Base-by-base conservation (phyloP, 306 rosid genomes). In the Lotus japonicus region DNA sequence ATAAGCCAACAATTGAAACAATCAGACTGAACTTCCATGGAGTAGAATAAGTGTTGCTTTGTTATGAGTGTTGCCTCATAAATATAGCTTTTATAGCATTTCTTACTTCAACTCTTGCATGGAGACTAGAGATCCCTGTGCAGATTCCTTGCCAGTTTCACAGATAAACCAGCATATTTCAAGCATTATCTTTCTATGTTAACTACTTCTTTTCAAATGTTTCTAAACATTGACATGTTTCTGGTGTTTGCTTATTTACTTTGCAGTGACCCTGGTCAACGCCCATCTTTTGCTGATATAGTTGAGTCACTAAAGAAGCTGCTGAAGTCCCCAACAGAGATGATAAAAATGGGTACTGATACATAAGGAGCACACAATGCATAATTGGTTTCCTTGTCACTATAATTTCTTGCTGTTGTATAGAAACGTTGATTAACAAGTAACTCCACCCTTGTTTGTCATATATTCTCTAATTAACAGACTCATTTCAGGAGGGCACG, bases 291-390 rank as follows among this genome's bases (percentile, higher is more conserved):
- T 18, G 35, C 62, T 7, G 73, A 78, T 49, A 94, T 90, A 71
- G 95, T 94, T 0, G 90, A 85, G 1, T 78, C 98, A 8, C 76
- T 94, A 73, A 94, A 90, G 89, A 94, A 88, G 87, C 78, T 94
- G 80, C 84, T 90, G 9, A 90, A 77, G 76, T 83, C 97, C 75
- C 99, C 97, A 1, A 79, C 63, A 74, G 92, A 85, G 74, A 43
- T 81, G 85, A 87, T 84, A 54, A 79, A 73, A 38, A 81, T 85
- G 88, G 89, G 82, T 1, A n/a, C n/a, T n/a, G 87, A 79, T 60
- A 70, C 52, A 14, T 64, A 71, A 70, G 11, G 73, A 48, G 31
- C 35, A 21, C 66, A 11, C 43, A 51, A 12, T 51, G 58, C 82
- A 13, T 16, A 16, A 5, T 48, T 67, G 62, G 51, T 31, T 78